These are phyloP conservation scores for Creolimax fragrantissima DNA, from an alignment of 78 protist genomes.

Conservation along the genomic window DNA sequence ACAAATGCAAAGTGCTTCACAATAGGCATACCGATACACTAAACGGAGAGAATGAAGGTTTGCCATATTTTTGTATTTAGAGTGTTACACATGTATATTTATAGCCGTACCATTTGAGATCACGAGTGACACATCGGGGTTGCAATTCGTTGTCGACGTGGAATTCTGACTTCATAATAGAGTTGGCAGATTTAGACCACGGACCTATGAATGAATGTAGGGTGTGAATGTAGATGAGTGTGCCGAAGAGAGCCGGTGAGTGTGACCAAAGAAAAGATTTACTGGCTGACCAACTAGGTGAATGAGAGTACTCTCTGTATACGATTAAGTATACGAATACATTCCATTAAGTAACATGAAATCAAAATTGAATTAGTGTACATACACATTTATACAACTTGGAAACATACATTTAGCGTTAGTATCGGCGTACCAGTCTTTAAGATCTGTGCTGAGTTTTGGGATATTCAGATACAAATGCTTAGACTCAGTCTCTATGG, in stretches of 20 bases:
- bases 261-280: too few species aligned
- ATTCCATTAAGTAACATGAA: too few species aligned
- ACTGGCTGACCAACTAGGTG: too few species aligned
- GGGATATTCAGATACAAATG: constrained; percentile 71
- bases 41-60: too few species aligned
- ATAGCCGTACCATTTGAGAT: constrained; percentile 62
- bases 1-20: too few species aligned
- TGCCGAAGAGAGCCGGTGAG: not conserved
- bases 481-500: constrained; percentile 38
- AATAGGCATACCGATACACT: too few species aligned
- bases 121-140: constrained; percentile 82
- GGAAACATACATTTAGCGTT: not conserved
- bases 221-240: not conserved
- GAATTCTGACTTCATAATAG: constrained; percentile 52
- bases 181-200: constrained; percentile 45
- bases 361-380: too few species aligned
- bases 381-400: too few species aligned
- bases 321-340: too few species aligned
- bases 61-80: too few species aligned
- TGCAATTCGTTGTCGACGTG: constrained; percentile 34
- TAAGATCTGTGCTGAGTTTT: constrained; percentile 28
- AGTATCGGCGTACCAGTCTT: constrained; percentile 15
- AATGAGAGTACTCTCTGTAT: too few species aligned
- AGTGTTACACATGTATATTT: too few species aligned
- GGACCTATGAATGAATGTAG: not conserved